These are phyloP conservation scores for Phytophthora citrophthora DNA, from an alignment of 352 stramenopile genomes.

Conservation along the genomic window DNA sequence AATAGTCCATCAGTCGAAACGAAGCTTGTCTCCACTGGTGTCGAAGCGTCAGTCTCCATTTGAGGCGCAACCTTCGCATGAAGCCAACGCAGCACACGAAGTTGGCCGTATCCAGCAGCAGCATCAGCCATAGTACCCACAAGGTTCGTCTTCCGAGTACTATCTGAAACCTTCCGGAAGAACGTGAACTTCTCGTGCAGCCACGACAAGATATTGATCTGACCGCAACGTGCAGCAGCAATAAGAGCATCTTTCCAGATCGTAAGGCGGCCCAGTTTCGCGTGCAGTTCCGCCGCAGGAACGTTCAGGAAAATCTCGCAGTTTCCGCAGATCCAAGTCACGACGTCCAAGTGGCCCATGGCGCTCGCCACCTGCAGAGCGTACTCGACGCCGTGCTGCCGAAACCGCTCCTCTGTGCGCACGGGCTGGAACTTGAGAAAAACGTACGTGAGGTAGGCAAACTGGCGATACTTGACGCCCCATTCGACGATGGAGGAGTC, in stretches of 20 bases:
- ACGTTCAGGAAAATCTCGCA: slow-evolving; percentile 42
- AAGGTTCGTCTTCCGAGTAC: slow-evolving; percentile 27
- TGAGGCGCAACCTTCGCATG: slow-evolving; percentile 22
- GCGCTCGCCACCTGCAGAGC: slow-evolving; percentile 36
- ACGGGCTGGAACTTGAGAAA: slow-evolving; percentile 30
- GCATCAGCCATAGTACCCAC: slow-evolving; percentile 32
- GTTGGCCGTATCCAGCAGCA: slow-evolving; percentile 38
- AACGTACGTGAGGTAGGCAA: slow-evolving; percentile 34
- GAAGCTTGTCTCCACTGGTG: slow-evolving; percentile 29
- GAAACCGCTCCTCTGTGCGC: slow-evolving; percentile 29
- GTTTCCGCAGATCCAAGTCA: slow-evolving; percentile 49
- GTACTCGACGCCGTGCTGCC: slow-evolving; percentile 35
- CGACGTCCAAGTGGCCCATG: slow-evolving; percentile 41
- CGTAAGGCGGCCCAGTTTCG: slow-evolving; percentile 29
- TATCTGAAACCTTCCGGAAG: slow-evolving; percentile 28
- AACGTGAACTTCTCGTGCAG: slow-evolving; percentile 39
- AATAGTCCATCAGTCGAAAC: slow-evolving; percentile 37
- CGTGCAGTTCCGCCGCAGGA: slow-evolving; percentile 28
- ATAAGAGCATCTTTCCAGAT: slow-evolving; percentile 39
- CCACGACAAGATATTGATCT: slow-evolving; percentile 31
- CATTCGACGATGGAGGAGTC: slow-evolving; percentile 38
- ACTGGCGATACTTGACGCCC: slow-evolving; percentile 42
- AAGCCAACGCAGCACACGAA: slow-evolving; percentile 41
- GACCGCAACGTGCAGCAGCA: slow-evolving; percentile 31
- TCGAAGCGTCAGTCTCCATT: slow-evolving; percentile 7